phyloP scores from a whole-genome alignment of 257 asterid genomes.

The Gardenia jasminoides region DNA sequence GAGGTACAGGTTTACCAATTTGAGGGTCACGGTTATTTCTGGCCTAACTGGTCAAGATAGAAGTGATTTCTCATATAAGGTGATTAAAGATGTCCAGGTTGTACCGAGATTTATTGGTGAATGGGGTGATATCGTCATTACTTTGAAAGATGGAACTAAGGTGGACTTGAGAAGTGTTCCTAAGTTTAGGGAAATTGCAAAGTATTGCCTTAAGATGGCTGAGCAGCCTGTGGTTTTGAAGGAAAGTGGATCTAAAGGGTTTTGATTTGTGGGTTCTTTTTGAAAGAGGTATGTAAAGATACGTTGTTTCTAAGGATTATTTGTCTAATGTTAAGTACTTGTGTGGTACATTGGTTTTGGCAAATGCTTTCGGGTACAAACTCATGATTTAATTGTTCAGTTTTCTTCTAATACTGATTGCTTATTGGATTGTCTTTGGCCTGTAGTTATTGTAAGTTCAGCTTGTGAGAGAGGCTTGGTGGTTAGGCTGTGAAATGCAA shows the following conservation, averaged over 20 bases:
- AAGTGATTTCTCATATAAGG: slow-evolving; percentile 77
- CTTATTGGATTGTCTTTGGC: not conserved
- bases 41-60: slow-evolving; percentile 91
- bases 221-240: slow-evolving; percentile 45
- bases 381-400: slow-evolving; percentile 9
- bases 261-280: slow-evolving; percentile 33
- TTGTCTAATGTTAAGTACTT: not conserved
- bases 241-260: slow-evolving; percentile 59
- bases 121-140: slow-evolving; percentile 93
- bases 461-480: not conserved
- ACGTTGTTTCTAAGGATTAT: not conserved
- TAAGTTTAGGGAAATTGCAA: slow-evolving; percentile 91
- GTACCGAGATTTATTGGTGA: slow-evolving; percentile 95
- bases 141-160: slow-evolving; percentile 79
- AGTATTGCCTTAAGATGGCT: slow-evolving; percentile 75
- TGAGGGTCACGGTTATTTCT: slow-evolving; percentile 85
- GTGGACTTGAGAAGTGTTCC: slow-evolving; percentile 97
- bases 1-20: slow-evolving; percentile 76
- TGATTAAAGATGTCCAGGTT: slow-evolving; percentile 82
- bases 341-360: not conserved
- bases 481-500: not conserved
- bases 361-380: not conserved
- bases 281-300: slow-evolving; percentile 5
- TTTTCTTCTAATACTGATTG: not conserved
- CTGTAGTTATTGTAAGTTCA: not conserved